A percentile compares a stretch with the other conserved stretches of the same genome.
phyloP scores from a whole-genome alignment of 2,329 filamentous ascomycete genomes.

The Claviceps humidiphila region DNA sequence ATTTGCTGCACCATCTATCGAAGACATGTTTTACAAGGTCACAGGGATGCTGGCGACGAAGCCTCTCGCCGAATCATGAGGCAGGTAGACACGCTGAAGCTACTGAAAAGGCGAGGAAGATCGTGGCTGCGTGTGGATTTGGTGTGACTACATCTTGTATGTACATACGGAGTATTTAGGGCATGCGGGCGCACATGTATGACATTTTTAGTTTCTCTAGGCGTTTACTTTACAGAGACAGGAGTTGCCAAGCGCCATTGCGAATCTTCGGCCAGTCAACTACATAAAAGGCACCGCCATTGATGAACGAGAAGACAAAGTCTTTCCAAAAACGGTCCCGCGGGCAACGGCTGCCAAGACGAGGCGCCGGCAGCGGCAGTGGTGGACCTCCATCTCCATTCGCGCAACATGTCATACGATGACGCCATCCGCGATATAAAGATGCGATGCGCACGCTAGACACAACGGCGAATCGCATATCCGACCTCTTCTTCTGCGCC shows the following conservation, averaged over 20 bases:
- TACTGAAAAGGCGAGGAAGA: neutral
- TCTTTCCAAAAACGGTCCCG: neutral
- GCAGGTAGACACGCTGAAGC: neutral
- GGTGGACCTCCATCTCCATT: neutral
- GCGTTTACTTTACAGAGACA: no score
- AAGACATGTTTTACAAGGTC: constrained; percentile 65
- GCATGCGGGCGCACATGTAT: neutral
- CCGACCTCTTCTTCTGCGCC: no score
- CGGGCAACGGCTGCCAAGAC: neutral
- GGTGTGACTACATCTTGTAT: neutral
- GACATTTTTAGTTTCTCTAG: neutral
- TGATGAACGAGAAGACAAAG: no score
- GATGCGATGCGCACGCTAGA: neutral
- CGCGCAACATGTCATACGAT: constrained; percentile 1
- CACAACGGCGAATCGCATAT: neutral
- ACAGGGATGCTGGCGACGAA: constrained; percentile 46
- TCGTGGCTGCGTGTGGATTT: neutral
- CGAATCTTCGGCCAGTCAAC: no score
- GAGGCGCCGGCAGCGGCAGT: no score
- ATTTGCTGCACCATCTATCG: constrained; percentile 57
- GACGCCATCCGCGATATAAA: constrained; percentile 1
- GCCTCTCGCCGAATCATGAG: constrained; percentile 2
- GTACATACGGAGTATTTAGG: neutral
- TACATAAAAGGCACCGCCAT: no score
- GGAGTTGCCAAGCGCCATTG: no score